Evolutionary conservation across 1,284 basidiomycete species (phyloP), one percentile per base, ranked within the genome.

Genomic region (Vanrija humicola): DNA sequence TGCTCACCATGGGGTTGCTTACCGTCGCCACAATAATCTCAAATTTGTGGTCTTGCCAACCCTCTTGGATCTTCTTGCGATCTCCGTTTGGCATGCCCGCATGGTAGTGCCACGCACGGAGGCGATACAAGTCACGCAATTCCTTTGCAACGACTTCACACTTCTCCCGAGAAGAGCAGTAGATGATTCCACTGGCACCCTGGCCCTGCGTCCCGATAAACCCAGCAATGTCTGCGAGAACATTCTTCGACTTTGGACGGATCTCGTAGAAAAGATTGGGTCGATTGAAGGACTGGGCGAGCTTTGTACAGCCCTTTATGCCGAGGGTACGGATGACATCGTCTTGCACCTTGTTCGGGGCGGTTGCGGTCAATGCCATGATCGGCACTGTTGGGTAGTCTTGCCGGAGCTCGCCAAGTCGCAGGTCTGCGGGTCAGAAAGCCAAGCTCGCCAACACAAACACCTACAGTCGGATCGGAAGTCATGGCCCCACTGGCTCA

Each of bases 361-460:
- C 96, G 0, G 95, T 98, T 1, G 93, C 96, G 0, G 96, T 98
- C 46, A 98, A 81, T 0, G 95, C 96, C 84, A 97, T 97, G 68
- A 98, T 87, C 0, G 95, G 95, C 1, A 94, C 82, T 3, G 79
- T 71, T 0, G 89, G 88, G 74, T 85, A 98, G 12, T 83, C 81
- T 19, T 81, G 74, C 29, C 91, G 86, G 42, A 98, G 79, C 14
- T 80, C 72, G 16, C 83, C 83, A 25, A 98, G 79, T 28, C 80
- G 77, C 45, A 82, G 80, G 66, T 92, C 70, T 72, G 59, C 1
- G 16, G 2, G 44, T 66, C 44, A 67, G 61, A 23, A 16, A 8
- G 38, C 16, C 12, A 8, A 0, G 25, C n/a, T 18, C n/a, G 10
- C 6, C 28, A 2, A 23, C 34, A 34, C 34, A 14, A 15, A 14